Percentiles rank a stretch among this genome's conserved stretches.
phyloP scores from a whole-genome alignment of 495 filamentous ascomycete genomes.

The Penicillium angulare region DNA sequence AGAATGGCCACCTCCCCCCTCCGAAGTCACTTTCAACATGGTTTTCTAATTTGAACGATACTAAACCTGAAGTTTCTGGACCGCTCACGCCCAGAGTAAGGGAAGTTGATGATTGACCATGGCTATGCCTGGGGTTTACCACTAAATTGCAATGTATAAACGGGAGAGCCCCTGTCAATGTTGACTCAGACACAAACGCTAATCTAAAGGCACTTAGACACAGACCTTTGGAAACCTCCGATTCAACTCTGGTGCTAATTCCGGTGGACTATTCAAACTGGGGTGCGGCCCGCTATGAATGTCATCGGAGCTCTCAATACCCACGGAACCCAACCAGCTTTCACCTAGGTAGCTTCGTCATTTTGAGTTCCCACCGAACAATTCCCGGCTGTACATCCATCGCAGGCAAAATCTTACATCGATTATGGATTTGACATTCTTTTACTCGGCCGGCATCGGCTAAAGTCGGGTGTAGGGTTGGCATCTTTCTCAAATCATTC shows the following conservation, averaged over 20 bases:
- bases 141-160: no score
- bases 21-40: background rate
- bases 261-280: no score
- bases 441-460: slow-evolving; percentile 1
- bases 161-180: no score
- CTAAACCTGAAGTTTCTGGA: slow-evolving; percentile 2
- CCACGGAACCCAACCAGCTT: background rate
- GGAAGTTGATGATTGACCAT: background rate
- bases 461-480: no score
- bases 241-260: background rate
- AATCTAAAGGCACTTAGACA: no score
- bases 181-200: slow-evolving; percentile 12
- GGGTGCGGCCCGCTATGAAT: background rate
- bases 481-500: background rate
- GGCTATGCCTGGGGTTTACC: slow-evolving; percentile 2
- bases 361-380: no score
- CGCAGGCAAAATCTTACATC: no score
- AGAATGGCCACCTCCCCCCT: background rate
- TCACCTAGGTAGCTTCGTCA: no score
- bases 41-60: background rate
- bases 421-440: background rate
- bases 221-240: no score
- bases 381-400: no score
- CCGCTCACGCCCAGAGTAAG: background rate
- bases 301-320: background rate